These are phyloP conservation scores for Urtica urens DNA, from an alignment of 306 rosid species.

Conservation along the genomic window DNA sequence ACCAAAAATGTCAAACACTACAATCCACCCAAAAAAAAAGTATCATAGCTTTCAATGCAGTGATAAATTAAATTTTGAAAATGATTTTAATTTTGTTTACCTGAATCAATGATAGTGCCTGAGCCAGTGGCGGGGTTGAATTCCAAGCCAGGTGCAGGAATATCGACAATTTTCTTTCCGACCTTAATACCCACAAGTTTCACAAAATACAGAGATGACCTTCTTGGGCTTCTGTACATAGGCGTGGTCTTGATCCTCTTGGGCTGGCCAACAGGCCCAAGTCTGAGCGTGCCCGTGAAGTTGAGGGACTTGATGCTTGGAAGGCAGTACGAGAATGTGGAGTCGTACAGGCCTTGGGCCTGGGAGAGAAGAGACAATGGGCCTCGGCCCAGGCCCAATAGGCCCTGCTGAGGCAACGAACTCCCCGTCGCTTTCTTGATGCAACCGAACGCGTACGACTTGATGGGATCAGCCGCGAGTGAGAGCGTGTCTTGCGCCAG, in stretches of 20 bases:
- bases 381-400: conserved; percentile 92
- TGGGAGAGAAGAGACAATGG: conserved; percentile 67
- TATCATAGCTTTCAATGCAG: too few relatives aligned
- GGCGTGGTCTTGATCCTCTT: conserved; percentile 69
- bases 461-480: conserved; percentile 55
- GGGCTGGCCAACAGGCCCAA: conserved; percentile 85
- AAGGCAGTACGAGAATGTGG: conserved; percentile 90
- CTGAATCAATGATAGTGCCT: conserved; percentile 83
- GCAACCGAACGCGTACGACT: conserved; percentile 71
- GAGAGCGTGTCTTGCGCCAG: conserved; percentile 60
- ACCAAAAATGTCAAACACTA: too few relatives aligned
- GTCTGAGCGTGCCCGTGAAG: conserved; percentile 72
- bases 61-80: too few relatives aligned
- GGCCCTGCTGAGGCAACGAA: conserved; percentile 67
- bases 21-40: too few relatives aligned
- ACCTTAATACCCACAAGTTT: conserved; percentile 56
- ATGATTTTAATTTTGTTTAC: conserved; percentile 34
- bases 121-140: conserved; percentile 75
- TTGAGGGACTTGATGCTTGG: conserved; percentile 69
- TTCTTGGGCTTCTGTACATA: conserved; percentile 64
- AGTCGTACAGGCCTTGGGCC: conserved; percentile 54
- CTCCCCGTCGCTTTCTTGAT: conserved; percentile 49
- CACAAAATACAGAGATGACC: conserved; percentile 79
- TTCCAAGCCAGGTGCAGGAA: conserved; percentile 66
- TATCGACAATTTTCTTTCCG: conserved; percentile 57